Conservation (phyloP, 129 eudicot genomes). For the Helianthus tuberosus region DNA sequence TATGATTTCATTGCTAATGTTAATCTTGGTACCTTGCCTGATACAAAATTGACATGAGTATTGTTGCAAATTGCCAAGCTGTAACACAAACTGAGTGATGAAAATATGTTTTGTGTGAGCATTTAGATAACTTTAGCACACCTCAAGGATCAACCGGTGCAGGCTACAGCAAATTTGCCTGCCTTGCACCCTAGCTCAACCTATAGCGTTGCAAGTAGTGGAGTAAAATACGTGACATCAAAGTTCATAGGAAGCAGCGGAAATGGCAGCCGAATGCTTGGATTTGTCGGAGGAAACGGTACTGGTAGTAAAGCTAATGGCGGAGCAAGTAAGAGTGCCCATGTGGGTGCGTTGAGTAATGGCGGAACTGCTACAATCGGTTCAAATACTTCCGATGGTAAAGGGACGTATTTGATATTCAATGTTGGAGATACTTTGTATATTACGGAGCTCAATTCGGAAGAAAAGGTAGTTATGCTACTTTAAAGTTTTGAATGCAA, state of each 20-base stretch:
- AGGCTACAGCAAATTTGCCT: conserved; percentile 39
- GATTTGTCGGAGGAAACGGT: conserved; percentile 76
- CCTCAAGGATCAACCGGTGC: conserved; percentile 70
- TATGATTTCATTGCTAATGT: conserved; percentile 16
- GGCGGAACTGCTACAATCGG: conserved; percentile 40
- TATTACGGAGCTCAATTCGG: conserved; percentile 71
- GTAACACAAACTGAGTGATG: conserved; percentile 6
- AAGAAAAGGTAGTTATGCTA: conserved; percentile 63
- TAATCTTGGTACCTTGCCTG: conserved; percentile 13
- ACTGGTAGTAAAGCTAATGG: conserved; percentile 40
- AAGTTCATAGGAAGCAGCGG: conserved; percentile 68
- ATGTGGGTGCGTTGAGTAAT: conserved; percentile 44
- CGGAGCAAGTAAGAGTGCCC: conserved; percentile 45
- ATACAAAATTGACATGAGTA: background rate
- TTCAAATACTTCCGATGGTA: conserved; percentile 66
- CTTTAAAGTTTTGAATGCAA: background rate
- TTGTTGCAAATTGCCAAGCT: background rate
- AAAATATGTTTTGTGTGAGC: conserved; percentile 2
- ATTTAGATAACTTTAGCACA: conserved; percentile 73
- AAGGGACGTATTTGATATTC: conserved; percentile 82
- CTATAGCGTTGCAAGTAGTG: conserved; percentile 65
- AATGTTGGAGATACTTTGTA: conserved; percentile 80
- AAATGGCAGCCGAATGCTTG: conserved; percentile 77
- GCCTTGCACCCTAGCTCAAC: conserved; percentile 50
- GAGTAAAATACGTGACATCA: conserved; percentile 77